Evolutionary conservation across 345 rosid species (phyloP), one percentile per base, ranked within the genome.

Genomic region (Corchorus olitorius): DNA sequence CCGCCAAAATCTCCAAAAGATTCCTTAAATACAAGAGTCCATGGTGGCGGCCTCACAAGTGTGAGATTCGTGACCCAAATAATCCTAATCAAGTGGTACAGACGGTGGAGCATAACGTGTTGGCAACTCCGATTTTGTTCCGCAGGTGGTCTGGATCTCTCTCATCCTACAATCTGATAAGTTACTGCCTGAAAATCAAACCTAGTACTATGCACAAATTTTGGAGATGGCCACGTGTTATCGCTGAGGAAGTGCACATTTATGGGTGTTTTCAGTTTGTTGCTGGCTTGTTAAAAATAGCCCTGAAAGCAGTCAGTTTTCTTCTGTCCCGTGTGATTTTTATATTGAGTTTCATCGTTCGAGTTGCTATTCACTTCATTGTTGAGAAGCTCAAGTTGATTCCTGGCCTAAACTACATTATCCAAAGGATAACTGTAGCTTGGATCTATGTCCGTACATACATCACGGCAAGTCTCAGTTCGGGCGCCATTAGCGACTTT

Each of bases 141-240:
- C 86, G 92, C 6, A 78, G 93, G 65, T 93, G 96, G 93, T 86
- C 86, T 17, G 89, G 84, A 43, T 82, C 78, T 14, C 76, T 91
- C 46, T 73, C 84, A 0, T 83, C 84, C 16, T 73, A 81, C 82
- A 89, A 88, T 82, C 61, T 91, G 87, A 63, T 91, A 6, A 79
- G 86, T 20, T 90, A 77, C 59, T 88, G 90, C 78, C 78, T 87
- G 15, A 41, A 77, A 55, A 70, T 78, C 4, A 72, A 56, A 17
- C 87, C 86, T 0, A 4, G 34, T 14, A 43, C 46, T 61, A 78
- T 91, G 69, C 76, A 74, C 64, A 77, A 77, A 11, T 59, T 34
- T 46, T 80, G 69, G 41, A 82, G 85, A 54, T 9, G 48, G 6
- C 66, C 78, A 3, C 54, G 64, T 63, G 35, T 1, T n/a, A 33